Evolutionary conservation across 345 rosid genomes (phyloP), one percentile per base, ranked within the genome.

Genomic region (Melaleuca alternifolia): DNA sequence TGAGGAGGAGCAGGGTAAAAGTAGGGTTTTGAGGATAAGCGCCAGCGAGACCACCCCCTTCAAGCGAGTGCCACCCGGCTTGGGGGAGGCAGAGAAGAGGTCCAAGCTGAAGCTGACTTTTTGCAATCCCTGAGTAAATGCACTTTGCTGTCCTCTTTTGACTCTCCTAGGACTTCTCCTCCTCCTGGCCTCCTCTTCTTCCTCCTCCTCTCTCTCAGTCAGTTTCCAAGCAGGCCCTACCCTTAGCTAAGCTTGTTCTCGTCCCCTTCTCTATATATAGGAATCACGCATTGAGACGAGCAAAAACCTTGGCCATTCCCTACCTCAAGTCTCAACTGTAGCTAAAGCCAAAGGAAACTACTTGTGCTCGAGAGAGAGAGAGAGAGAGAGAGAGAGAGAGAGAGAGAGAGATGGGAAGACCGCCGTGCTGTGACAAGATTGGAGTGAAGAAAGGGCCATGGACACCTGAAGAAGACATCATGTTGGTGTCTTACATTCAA

Each of bases 391-490:
- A 50, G 51, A 50, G 51, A 50, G 51, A 50, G 51, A 59, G 33
- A 59, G 23, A 56, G 84, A 51, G 54, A 84, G 61, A 48, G 52
- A 92, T 92, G 94, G 94, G 94, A 50, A 90, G 94, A 83, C 89
- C 94, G 52, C 94, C 94, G 33, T 92, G 93, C 85, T 91, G 91
- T 44, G 90, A 92, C 85, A 90, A 92, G 88, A 41, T 61, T 48
- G 93, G 93, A 9, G 88, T 92, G 86, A 92, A 91, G 89, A 90
- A 92, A 91, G 94, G 94, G 10, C 93, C 92, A 16, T 92, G 94
- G 94, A 91, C 94, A 77, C 94, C 94, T 6, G 94, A 92, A 86
- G 94, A 92, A 83, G 94, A 92, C 87, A 92, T 92, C 90, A 77
- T 87, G 52, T 84, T 92, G 82, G 93, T 92, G 30, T 88, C 93